Percentiles rank a stretch among this genome's conserved stretches.
phyloP scores from a whole-genome alignment of 78 protist genomes.

The Protostelium mycophagum region DNA sequence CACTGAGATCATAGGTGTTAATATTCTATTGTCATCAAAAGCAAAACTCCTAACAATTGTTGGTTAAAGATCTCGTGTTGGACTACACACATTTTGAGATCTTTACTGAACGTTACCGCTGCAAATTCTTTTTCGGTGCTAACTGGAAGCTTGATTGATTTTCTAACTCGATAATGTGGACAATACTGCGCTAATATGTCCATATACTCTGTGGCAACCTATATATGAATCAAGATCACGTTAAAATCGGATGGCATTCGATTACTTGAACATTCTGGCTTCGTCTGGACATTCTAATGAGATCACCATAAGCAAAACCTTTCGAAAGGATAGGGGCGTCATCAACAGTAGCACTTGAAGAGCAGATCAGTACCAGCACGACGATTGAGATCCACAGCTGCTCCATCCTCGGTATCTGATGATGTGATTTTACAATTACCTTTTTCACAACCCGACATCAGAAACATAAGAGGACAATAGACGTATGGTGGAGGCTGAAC shows the following conservation, averaged over 20 bases:
- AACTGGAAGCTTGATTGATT: neutral
- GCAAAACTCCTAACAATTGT: neutral
- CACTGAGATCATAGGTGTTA: neutral
- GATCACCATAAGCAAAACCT: neutral
- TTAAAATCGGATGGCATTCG: neutral
- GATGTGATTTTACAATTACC: too few relatives aligned
- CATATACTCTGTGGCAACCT: neutral
- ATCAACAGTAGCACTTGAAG: too few relatives aligned
- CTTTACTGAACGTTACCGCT: neutral
- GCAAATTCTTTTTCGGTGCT: neutral
- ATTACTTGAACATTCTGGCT: neutral
- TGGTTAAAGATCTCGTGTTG: neutral
- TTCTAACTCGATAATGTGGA: neutral
- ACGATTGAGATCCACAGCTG: too few relatives aligned
- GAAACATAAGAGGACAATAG: too few relatives aligned
- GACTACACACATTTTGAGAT: neutral
- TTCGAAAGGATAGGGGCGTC: too few relatives aligned
- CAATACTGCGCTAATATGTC: neutral
- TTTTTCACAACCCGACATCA: too few relatives aligned
- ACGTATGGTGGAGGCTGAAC: neutral
- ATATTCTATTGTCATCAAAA: neutral
- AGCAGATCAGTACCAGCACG: too few relatives aligned
- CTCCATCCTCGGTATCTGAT: too few relatives aligned
- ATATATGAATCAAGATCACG: neutral
- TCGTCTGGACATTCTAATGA: neutral